Evolutionary conservation across 441 rosid species (phyloP).

Genomic region (Bocquillonia castaneifolia): DNA sequence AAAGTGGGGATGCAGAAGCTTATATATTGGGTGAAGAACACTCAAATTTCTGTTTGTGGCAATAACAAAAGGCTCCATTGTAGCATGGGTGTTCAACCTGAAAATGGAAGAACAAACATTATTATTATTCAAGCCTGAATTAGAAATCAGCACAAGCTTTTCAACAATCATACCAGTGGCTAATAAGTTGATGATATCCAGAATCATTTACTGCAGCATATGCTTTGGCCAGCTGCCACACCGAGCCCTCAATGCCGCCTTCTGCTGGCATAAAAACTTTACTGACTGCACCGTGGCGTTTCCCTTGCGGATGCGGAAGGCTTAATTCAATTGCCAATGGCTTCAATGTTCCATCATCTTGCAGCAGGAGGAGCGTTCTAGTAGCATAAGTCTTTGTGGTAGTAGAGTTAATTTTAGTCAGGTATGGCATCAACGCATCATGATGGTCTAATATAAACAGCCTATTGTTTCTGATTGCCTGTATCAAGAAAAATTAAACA

Average conservation of each 20-base stretch:
- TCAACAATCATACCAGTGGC: constrained; percentile 79
- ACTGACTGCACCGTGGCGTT: constrained; percentile 52
- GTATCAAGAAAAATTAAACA: not conserved
- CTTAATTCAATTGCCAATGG: constrained; percentile 84
- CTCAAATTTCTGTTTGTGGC: constrained; percentile 77
- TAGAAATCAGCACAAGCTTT: no score
- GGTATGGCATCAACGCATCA: constrained; percentile 69
- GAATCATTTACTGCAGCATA: constrained; percentile 82
- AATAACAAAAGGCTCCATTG: constrained; percentile 76
- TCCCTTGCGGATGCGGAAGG: constrained; percentile 75
- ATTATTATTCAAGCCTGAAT: no score
- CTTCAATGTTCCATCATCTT: constrained; percentile 64
- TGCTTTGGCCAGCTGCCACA: constrained; percentile 94
- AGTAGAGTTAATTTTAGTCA: constrained; percentile 61
- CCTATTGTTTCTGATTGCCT: constrained; percentile 58
- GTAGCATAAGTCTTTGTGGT: constrained; percentile 68
- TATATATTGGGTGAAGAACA: constrained; percentile 74
- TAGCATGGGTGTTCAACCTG: constrained; percentile 84
- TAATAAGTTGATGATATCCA: constrained; percentile 78
- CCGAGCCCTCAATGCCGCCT: constrained; percentile 47
- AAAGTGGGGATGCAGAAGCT: constrained; percentile 88
- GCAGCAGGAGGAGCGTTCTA: constrained; percentile 65
- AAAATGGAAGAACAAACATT: constrained; percentile 11
- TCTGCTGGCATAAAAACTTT: constrained; percentile 66
- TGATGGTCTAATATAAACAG: constrained; percentile 77